Base-by-base conservation (phyloP, 371 early-diverging fungal genomes). In the Haplosporangium sp. region DNA sequence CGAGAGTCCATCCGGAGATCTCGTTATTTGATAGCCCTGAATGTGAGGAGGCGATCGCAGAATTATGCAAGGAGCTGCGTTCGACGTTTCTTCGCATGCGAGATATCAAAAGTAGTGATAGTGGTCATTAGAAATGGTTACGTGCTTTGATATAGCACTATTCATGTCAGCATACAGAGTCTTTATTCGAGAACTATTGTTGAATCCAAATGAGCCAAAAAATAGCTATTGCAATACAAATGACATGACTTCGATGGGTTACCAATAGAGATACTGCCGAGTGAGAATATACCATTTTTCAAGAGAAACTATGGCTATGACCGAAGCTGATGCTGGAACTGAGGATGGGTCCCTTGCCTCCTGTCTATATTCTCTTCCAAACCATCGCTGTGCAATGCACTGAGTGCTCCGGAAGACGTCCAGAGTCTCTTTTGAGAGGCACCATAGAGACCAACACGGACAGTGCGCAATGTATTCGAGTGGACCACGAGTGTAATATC, bases 391-490 rank as follows among this genome's bases (percentile, higher is more conserved):
- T 14, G 12, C 21, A 45, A 23, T 8, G 21, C 20, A n/a, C 18
- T 50, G 20, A 50, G 16, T 21, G 74, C 50, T 5, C 74, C 74
- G 8, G 64, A 38, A 16, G 74, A 74, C 11, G 64, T 52, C 74
- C 74, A 74, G 41, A 74, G 5, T 23, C 74, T 56, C 50, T 64
- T 60, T 37, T 74, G 68, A 5, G 59, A 51, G 18, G 74, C 47
- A 7, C 74, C 69, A 16, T 74, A 74, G 14, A 74, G 59, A 13
- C 74, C 74, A 2, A 74, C 74, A 1, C 74, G 68, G 20, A 68
- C 69, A 0, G 61, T 64, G 10, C 69, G 64, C 41, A 74, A n/a
- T 13, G 60, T 42, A 50, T 59, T 63, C 3, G 74, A 68, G 7
- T 64, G 60, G 16, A 74, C 61, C 38, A 68, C 64, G 29, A 74